Evolutionary conservation across 371 early-diverging fungal species (phyloP), one percentile per base, ranked within the genome.

Genomic region (Apophysomyces variabilis): DNA sequence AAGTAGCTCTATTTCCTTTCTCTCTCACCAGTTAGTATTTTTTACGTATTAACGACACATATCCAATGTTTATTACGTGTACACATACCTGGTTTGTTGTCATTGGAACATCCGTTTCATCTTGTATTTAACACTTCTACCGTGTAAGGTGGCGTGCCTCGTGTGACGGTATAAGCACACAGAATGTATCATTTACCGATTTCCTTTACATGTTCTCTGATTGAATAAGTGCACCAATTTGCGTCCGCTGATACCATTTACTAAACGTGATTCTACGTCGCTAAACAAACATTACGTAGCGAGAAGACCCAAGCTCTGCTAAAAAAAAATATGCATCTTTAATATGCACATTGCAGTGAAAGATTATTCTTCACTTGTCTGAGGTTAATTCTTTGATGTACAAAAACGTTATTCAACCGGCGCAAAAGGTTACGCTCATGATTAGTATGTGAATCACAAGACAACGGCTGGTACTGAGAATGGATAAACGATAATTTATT

Each of bases 141-240:
- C 13, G 4, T 13, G 45, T 45, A 45, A 45, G 45, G 16, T 45
- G 7, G 26, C 13, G 13, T 2, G 13, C 41, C 41, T 41, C 41
- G 41, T 50, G 21, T 21, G n/a, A 26, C 32, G 21, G 21, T 18
- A 26, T 50, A 50, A 50, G 5, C 7, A 50, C 21, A 26, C 50
- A 50, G 21, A 26, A 50, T n/a, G 50, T 21, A 50, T 26, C n/a
- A 21, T 21, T 50, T 26, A 50, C 21, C 1, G 21, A 50, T 50
- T 50, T 8, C 9, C 21, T 26, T 41, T 50, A 50, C 50, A 50
- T 50, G 8, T 21, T n/a, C 50, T 50, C 50, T 50, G 21, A 3
- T 50, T 50, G n/a, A 50, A 50, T 50, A 50, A 50, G 50, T 50
- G 50, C 21, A 50, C n/a, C 50, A 4, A 41, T 26, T 26, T 26